Evolutionary conservation across 169 alveolate genomes (phyloP).

Genomic region (Eimeria tenella): DNA sequence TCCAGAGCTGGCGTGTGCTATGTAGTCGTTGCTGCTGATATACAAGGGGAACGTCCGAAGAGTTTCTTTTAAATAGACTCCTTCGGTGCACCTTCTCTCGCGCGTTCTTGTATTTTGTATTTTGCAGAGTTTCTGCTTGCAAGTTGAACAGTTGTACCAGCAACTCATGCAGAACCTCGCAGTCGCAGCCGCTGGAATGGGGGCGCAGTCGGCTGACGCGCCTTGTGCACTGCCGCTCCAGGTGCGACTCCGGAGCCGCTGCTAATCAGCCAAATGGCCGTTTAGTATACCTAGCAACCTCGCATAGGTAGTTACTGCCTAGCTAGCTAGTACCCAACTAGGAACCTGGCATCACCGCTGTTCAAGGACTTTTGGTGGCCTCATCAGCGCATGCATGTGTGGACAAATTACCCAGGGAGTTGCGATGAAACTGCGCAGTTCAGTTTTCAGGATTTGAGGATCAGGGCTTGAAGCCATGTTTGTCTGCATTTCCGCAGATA

Average conservation of each 20-base stretch:
- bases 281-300: not conserved
- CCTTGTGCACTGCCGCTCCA: constrained; percentile 65
- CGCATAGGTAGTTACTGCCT: constrained; percentile 12
- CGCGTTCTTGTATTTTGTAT: not conserved
- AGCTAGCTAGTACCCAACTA: not conserved
- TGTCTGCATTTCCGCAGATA: not conserved
- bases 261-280: constrained; percentile 32
- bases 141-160: constrained; percentile 65
- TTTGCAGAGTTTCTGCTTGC: constrained; percentile 36
- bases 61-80: too few species aligned
- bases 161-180: constrained; percentile 64
- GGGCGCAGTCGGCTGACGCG: constrained; percentile 32
- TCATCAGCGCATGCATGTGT: too few species aligned
- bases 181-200: constrained; percentile 50
- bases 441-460: not conserved
- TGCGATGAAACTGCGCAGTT: not conserved
- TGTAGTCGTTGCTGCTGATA: too few species aligned
- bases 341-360: not conserved
- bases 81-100: not conserved
- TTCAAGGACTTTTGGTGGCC: not conserved
- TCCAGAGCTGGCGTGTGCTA: too few species aligned
- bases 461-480: not conserved
- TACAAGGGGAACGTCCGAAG: too few species aligned
- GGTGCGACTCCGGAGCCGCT: not conserved
- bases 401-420: too few species aligned